Conservation (phyloP, 2,329 filamentous ascomycete genomes). For the Septoria linicola region DNA sequence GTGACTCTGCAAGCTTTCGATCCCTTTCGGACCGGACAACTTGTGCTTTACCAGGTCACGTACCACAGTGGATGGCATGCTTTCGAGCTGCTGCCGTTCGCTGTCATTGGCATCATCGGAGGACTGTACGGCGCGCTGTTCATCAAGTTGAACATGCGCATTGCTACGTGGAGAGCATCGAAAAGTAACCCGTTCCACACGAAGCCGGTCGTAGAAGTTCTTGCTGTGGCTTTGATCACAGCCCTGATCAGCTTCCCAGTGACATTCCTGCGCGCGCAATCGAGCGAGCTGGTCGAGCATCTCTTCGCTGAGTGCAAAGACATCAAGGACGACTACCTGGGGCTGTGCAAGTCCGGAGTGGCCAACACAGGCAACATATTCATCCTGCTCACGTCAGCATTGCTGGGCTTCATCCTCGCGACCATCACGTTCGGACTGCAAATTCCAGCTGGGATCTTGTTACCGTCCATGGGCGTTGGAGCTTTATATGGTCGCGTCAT, state of each 20-base stretch:
- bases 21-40: constrained; percentile 90
- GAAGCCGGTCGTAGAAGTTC: constrained; percentile 75
- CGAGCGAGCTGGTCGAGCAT: constrained; percentile 84
- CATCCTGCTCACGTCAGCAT: constrained; percentile 75
- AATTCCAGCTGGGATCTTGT: constrained; percentile 90
- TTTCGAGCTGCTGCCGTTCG: constrained; percentile 88
- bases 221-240: constrained; percentile 74
- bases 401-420: constrained; percentile 81
- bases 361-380: constrained; percentile 80
- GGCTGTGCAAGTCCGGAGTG: constrained; percentile 83
- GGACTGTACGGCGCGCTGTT: constrained; percentile 94
- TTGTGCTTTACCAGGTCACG: constrained; percentile 92
- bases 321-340: constrained; percentile 79
- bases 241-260: constrained; percentile 93
- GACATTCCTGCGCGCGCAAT: constrained; percentile 91
- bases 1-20: constrained; percentile 90
- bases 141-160: constrained; percentile 87
- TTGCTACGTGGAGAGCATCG: constrained; percentile 76
- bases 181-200: constrained; percentile 60
- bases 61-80: constrained; percentile 91
- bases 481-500: constrained; percentile 85
- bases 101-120: constrained; percentile 79
- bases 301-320: constrained; percentile 89
- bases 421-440: constrained; percentile 89
- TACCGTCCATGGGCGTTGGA: constrained; percentile 94